Evolutionary conservation across 352 stramenopile species (phyloP), one percentile per base, ranked within the genome.

Genomic region (Phytophthora aleatoria): DNA sequence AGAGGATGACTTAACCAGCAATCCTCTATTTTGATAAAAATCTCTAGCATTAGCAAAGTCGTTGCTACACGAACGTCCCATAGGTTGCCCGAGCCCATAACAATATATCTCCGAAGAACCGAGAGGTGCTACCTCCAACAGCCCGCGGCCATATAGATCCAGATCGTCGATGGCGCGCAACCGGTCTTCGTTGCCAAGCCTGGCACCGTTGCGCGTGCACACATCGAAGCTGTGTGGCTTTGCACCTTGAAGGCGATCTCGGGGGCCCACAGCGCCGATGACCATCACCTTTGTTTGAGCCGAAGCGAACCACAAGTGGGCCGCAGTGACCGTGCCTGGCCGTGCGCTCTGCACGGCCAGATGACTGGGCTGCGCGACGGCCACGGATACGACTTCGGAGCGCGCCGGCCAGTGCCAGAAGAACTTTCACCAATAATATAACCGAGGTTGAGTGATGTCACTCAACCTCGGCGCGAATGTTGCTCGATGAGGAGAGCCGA

Each of bases 121-220:
- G 52, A 8, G 41, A 31, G 74, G 71, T n/a, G 74, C 75, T 8
- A 78, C 62, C n/a, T 69, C 69, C 35, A 91, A 54, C 28, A 93
- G 59, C 0, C 66, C 73, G 33, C 71, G 73, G 24, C 70, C 73
- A 55, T 83, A 92, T 24, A 83, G 61, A 65, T 94, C 85, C 43
- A 94, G 50, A 44, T 84, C 75, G 59, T 79, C 77, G 43, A 94
- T 90, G 41, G 86, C 73, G 38, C 85, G 85, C 49, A 77, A 88
- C 15, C 83, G 80, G 70, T 94, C 85, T 64, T 94, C 85, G 47
- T 94, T 94, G 28, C 57, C 60, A 7, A 44, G 31, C 31, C 85
- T 74, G 6, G 75, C 70, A 38, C 83, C 85, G 56, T 68, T 81
- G 36, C 61, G 76, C 1, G 83, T 84, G 26, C 61, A 70, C 11